phyloP scores from a whole-genome alignment of 2,329 filamentous ascomycete genomes.

The Xylaria sp. region DNA sequence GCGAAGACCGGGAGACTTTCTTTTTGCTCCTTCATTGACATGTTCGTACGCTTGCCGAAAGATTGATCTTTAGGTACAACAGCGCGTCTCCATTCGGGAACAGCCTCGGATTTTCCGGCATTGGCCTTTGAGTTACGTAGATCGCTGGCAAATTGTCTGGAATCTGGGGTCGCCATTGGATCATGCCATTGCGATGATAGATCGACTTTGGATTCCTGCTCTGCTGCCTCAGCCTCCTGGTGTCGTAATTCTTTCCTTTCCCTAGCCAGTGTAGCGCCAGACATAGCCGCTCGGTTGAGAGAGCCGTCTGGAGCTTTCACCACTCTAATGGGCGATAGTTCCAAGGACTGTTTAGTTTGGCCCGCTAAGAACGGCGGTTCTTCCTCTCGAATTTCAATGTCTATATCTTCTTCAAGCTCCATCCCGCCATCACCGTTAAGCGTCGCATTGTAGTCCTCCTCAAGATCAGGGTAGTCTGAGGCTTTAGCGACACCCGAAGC shows the following conservation, averaged over 20 bases:
- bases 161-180: constrained; percentile 88
- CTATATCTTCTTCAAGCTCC: constrained; percentile 94
- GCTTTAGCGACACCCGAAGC: constrained; percentile 93
- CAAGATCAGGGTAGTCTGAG: constrained; percentile 91
- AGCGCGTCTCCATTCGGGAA: constrained; percentile 93
- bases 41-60: constrained; percentile 84
- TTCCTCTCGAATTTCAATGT: constrained; percentile 96
- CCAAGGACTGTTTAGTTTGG: constrained; percentile 95
- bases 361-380: constrained; percentile 96
- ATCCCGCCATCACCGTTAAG: constrained; percentile 86
- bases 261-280: constrained; percentile 86
- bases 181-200: constrained; percentile 94
- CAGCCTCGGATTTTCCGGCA: constrained; percentile 70
- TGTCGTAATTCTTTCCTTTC: constrained; percentile 90
- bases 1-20: constrained; percentile 89
- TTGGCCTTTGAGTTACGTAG: constrained; percentile 73
- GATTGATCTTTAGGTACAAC: constrained; percentile 82
- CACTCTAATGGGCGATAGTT: constrained; percentile 93
- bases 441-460: constrained; percentile 92
- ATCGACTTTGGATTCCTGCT: constrained; percentile 83
- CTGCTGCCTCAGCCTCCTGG: constrained; percentile 82
- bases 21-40: constrained; percentile 95
- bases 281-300: constrained; percentile 95
- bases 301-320: constrained; percentile 99
- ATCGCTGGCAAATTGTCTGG: constrained; percentile 90